Evolutionary conservation across 208 protist genomes (phyloP), one percentile per base, ranked within the genome.

Genomic region (Acanthamoeba rhysodes): DNA sequence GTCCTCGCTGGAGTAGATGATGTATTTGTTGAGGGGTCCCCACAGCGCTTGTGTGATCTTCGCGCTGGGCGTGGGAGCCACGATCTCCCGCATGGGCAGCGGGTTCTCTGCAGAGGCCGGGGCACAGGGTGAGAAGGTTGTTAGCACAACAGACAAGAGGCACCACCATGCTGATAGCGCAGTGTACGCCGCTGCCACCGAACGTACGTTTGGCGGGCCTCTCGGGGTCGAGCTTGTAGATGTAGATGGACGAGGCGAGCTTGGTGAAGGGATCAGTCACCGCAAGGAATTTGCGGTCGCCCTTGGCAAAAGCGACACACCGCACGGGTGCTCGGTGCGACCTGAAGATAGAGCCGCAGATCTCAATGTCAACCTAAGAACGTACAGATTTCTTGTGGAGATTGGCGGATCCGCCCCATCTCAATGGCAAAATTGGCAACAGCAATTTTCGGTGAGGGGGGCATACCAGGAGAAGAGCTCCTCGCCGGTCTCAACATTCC

Each of bases 1-100:
- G 95, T 99, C 99, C 53, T 99, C 98, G 95, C 95, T 96, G 50
- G 97, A 95, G 76, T 98, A 98, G 97, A 99, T 98, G 95, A 99
- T 99, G 22, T 97, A 98, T 93, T 99, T 97, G 96, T 99, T 99
- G 20, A 99, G 98, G 48, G 99, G 99, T 22, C 99, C 99, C 99
- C 99, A 99, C 29, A 98, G 87, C 2, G 99, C 99, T 14, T 95
- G 90, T 62, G 96, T 98, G 90, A 99, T 99, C 94, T 98, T 98
- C 8, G 62, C 90, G 37, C 95, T 93, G 45, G 64, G 50, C 68
- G 41, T 93, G 32, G 55, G 59, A 27, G 62, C 87, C 55, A 76
- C 55, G 64, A 93, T 93, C 87, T 93, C 87, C 34, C 87, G 53
- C 55, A 93, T 94, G 50, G 55, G 90, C 62, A 66, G 45, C 18